These are phyloP conservation scores for Talaromyces islandicus DNA, from an alignment of 2,329 filamentous ascomycete species.

Conservation along the genomic window DNA sequence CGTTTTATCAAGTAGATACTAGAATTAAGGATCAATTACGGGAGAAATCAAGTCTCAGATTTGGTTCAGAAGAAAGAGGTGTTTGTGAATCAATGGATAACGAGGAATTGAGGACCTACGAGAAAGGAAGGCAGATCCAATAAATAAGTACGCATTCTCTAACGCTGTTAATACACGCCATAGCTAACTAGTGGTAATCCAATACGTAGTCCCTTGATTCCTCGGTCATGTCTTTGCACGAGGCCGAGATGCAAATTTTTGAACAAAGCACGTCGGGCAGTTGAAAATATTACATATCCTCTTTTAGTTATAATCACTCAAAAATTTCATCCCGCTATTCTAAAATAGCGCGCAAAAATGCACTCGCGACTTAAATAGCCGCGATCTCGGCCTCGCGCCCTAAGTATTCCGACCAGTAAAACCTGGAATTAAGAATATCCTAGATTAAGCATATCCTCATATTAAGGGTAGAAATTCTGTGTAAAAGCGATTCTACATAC, in stretches of 20 bases:
- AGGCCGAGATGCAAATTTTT: not conserved
- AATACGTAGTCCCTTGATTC: not conserved
- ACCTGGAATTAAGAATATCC: no score
- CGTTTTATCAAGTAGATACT: no score
- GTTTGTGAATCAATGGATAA: no score
- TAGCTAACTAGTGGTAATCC: no score
- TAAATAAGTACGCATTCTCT: not conserved
- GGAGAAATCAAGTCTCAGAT: not conserved
- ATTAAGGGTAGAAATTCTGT: no score
- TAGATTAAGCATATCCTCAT: no score
- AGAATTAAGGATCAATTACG: not conserved
- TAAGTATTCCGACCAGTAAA: not conserved
- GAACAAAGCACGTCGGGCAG: not conserved
- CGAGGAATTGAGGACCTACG: no score
- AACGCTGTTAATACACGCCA: no score
- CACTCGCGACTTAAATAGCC: not conserved
- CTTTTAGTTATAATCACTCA: not conserved
- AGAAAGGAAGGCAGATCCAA: not conserved
- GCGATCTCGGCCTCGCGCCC: not conserved
- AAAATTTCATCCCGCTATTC: not conserved
- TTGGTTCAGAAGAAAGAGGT: not conserved
- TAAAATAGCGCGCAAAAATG: not conserved
- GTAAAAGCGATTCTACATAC: no score
- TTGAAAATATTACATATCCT: not conserved
- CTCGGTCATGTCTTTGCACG: not conserved